Conservation (phyloP, 1,284 basidiomycete genomes). For the Trichosporon sp. region DNA sequence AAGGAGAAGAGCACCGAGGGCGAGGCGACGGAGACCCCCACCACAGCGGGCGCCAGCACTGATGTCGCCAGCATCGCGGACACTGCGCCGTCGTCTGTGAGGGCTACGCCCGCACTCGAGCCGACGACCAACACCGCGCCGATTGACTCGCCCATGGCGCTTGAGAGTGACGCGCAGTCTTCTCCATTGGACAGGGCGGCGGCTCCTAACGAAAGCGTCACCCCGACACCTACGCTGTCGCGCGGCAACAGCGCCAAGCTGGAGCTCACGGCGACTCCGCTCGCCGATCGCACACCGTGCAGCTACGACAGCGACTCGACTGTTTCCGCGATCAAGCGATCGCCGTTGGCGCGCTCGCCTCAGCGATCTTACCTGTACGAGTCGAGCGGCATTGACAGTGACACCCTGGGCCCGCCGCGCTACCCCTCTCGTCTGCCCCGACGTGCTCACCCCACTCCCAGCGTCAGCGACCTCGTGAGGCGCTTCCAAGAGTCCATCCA, state of each 20-base stretch:
- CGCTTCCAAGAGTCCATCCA: constrained; percentile 56
- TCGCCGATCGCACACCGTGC: constrained; percentile 50
- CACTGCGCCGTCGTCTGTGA: background rate
- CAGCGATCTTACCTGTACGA: constrained; percentile 9
- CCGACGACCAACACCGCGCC: background rate
- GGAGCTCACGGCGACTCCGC: constrained; percentile 28
- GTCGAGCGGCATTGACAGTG: constrained; percentile 47
- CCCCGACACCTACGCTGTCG: constrained; percentile 17
- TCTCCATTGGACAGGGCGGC: background rate
- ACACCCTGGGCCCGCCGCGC: constrained; percentile 20
- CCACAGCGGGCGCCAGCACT: background rate
- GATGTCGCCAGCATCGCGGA: background rate
- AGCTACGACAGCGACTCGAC: constrained; percentile 78
- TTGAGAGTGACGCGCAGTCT: background rate
- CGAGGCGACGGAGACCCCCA: background rate
- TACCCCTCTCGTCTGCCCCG: constrained; percentile 66
- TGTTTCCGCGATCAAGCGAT: constrained; percentile 60
- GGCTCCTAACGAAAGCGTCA: constrained; percentile 3
- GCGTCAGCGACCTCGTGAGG: constrained; percentile 77
- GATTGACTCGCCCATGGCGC: constrained; percentile 9
- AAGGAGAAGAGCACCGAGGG: constrained; percentile 34
- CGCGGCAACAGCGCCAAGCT: constrained; percentile 5
- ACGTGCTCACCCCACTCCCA: constrained; percentile 45
- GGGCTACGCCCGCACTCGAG: background rate
- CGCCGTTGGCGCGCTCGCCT: background rate